Conservation (phyloP, 257 asterid species). For the Solanum tarijense region DNA sequence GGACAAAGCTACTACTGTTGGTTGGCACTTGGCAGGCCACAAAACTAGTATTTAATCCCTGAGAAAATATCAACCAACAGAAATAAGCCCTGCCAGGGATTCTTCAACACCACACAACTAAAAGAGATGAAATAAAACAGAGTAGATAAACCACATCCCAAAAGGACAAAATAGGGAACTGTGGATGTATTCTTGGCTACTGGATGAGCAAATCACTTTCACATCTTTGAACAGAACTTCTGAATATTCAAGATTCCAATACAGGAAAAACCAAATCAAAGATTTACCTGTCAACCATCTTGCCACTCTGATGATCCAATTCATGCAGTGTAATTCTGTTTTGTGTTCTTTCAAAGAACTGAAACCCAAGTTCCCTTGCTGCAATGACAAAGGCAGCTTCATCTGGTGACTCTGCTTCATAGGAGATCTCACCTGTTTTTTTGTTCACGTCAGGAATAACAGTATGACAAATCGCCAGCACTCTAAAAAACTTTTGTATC, state of each 20-base stretch:
- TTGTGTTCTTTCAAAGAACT: slow-evolving; percentile 78
- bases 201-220: background rate
- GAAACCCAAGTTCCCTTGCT: slow-evolving; percentile 87
- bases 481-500: slow-evolving; percentile 74
- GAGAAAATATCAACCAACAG: background rate
- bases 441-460: slow-evolving; percentile 77
- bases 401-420: slow-evolving; percentile 98
- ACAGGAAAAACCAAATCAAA: background rate
- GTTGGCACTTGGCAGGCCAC: background rate
- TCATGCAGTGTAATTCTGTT: slow-evolving; percentile 70
- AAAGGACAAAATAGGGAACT: background rate
- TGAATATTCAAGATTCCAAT: background rate
- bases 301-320: slow-evolving; percentile 45
- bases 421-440: slow-evolving; percentile 53
- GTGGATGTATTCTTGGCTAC: background rate
- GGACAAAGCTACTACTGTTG: background rate
- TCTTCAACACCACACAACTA: background rate
- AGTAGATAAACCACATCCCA: background rate
- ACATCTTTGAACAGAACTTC: background rate
- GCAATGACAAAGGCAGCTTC: slow-evolving; percentile 96
- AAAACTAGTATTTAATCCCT: background rate
- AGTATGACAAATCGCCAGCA: slow-evolving; percentile 84
- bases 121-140: background rate
- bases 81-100: background rate
- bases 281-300: slow-evolving; percentile 52